phyloP scores from a whole-genome alignment of 306 rosid species.

The Sophora flavescens region DNA sequence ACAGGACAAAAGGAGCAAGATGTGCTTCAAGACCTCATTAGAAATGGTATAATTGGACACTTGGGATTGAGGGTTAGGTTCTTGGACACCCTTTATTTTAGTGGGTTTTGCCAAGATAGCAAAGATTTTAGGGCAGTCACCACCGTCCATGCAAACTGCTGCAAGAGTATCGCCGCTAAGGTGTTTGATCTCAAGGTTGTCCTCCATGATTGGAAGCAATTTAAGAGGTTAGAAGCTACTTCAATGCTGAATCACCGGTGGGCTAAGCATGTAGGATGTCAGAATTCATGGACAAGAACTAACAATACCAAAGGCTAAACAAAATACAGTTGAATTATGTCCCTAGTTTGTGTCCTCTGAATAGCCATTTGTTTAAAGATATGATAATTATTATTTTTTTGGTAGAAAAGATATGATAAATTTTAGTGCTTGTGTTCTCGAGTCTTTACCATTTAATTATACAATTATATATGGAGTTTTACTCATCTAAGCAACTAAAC shows the following conservation, averaged over 20 bases:
- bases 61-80: slow-evolving; percentile 73
- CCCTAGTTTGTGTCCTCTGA: too few species aligned
- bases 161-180: slow-evolving; percentile 74
- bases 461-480: too few species aligned
- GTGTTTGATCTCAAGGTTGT: slow-evolving; percentile 54
- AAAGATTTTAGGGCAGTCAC: slow-evolving; percentile 61
- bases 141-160: slow-evolving; percentile 85
- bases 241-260: slow-evolving; percentile 40
- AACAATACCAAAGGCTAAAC: not conserved
- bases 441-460: too few species aligned
- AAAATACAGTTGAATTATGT: too few species aligned
- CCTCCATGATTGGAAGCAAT: slow-evolving; percentile 78
- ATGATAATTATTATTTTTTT: too few species aligned
- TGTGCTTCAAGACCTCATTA: slow-evolving; percentile 56
- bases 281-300: slow-evolving; percentile 58
- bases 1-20: slow-evolving; percentile 79
- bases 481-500: too few species aligned
- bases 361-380: too few species aligned
- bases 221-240: slow-evolving; percentile 36
- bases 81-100: slow-evolving; percentile 73
- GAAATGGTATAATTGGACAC: slow-evolving; percentile 45
- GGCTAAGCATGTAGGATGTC: slow-evolving; percentile 56
- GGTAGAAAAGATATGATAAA: too few species aligned
- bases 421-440: too few species aligned
- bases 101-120: slow-evolving; percentile 88